Evolutionary conservation across 2,329 filamentous ascomycete species (phyloP), one percentile per base, ranked within the genome.

Genomic region (Cladosporium sp.): DNA sequence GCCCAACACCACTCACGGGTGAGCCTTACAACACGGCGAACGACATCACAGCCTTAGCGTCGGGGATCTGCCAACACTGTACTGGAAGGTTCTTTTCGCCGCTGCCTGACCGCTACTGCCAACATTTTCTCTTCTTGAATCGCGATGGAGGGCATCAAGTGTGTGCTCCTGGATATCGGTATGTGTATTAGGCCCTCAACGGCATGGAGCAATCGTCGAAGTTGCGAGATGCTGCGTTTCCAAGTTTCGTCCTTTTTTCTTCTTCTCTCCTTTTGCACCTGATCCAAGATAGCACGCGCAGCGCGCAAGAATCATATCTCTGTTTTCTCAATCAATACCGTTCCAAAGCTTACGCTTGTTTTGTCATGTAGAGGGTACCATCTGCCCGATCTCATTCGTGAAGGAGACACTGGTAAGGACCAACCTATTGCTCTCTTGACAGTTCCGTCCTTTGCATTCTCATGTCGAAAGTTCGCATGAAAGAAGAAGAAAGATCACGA

Each of bases 371-470:
- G 91, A 93, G 84, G 91, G 91, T 69, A 93, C 91, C 59, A 88
- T 93, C 69, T 93, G 90, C 78, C 90, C 90, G 72, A 92, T 93
- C 77, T 92, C 89, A 72, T 93, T 93, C 79, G 91, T 93, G 79
- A 92, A 92, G 80, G 89, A 93, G 77, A 87, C 91, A 70, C 82
- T 93, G 81, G 91, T 93, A 87, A 86, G 38, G 38, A 90, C 57
- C 24, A n/a, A 75, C 64, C 44, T 14, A 5, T 18, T 44, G 15
- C 38, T n/a, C 38, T n/a, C 38, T n/a, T 10, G 38, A n/a, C 38
- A n/a, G 18, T 59, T 51, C 67, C 68, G 65, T 59, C 67, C 59
- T 44, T 67, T 60, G 51, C 24, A 36, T 63, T 41, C 18, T 18
- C 1, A 41, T 3, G 64, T 64, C 32, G 64, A 47, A 18, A 18